Conservation (phyloP, 1,284 basidiomycete genomes). For the Chalciporus sp. region DNA sequence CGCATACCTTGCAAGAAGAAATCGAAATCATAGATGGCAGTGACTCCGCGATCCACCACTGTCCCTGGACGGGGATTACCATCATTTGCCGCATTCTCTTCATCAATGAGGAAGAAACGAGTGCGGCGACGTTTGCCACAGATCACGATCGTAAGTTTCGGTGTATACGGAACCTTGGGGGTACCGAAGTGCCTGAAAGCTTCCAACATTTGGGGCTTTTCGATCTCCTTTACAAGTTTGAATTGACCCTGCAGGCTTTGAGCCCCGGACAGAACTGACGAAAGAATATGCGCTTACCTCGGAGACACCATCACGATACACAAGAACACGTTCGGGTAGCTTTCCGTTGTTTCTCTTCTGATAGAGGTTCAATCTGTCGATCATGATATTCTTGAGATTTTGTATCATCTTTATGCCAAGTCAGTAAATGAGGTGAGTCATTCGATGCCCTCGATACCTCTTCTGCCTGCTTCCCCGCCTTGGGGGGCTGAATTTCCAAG, state of each 20-base stretch:
- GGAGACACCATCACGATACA: conserved; percentile 80
- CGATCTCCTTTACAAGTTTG: conserved; percentile 61
- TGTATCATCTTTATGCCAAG: conserved; percentile 61
- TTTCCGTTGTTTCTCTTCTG: conserved; percentile 41
- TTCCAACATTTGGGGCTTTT: conserved; percentile 62
- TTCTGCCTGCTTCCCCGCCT: conserved; percentile 39
- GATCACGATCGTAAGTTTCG: conserved; percentile 74
- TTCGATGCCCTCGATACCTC: conserved; percentile 48
- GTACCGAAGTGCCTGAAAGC: conserved; percentile 59
- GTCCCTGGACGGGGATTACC: conserved; percentile 77
- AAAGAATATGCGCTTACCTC: conserved; percentile 47
- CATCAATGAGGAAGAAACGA: conserved; percentile 76
- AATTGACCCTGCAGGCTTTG: conserved; percentile 65
- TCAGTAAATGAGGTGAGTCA: conserved; percentile 27
- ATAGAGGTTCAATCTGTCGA: conserved; percentile 61
- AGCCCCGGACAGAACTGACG: conserved; percentile 1
- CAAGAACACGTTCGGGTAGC: conserved; percentile 65
- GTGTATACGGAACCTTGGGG: conserved; percentile 51
- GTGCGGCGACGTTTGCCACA: conserved; percentile 86
- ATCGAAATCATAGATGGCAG: conserved; percentile 76
- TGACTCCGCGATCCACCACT: conserved; percentile 74
- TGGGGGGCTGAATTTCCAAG: conserved; percentile 69
- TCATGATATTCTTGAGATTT: conserved; percentile 68
- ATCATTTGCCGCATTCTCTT: conserved; percentile 55
- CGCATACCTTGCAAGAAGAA: conserved; percentile 69